phyloP scores from a whole-genome alignment of 495 filamentous ascomycete genomes.

The Parmelia sp. region DNA sequence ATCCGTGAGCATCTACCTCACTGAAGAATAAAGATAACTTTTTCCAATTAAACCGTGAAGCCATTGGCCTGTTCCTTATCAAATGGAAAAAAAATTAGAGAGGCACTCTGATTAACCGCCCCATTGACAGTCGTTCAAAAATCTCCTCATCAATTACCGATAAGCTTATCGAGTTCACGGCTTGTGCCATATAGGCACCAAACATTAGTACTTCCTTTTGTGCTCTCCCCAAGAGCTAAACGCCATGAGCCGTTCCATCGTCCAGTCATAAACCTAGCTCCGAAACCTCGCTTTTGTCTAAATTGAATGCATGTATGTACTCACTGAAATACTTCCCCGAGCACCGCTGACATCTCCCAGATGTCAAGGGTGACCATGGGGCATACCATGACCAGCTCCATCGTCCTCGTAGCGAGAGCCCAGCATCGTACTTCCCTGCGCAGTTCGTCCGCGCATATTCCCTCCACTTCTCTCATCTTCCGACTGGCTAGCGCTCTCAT shows the following conservation, averaged over 20 bases:
- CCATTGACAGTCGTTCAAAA: neutral
- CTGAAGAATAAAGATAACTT: neutral
- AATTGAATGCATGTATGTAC: neutral
- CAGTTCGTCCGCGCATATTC: constrained; percentile 8
- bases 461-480: constrained; percentile 42
- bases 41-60: neutral
- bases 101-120: neutral
- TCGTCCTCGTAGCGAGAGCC: constrained; percentile 20
- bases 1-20: neutral
- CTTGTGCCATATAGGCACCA: neutral
- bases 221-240: constrained; percentile 7
- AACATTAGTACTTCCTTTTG: neutral
- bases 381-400: constrained; percentile 28
- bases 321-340: neutral
- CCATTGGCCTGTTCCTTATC: neutral
- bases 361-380: constrained; percentile 34
- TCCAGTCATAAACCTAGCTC: constrained; percentile 5
- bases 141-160: neutral
- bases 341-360: neutral
- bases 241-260: constrained; percentile 14
- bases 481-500: constrained; percentile 49
- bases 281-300: constrained; percentile 12
- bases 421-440: constrained; percentile 9
- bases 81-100: neutral
- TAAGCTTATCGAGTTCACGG: neutral